A percentile compares a stretch with the other conserved stretches of the same genome.
Conservation (phyloP, 495 filamentous ascomycete genomes). For the Lasiosphaeriaceae sp. region DNA sequence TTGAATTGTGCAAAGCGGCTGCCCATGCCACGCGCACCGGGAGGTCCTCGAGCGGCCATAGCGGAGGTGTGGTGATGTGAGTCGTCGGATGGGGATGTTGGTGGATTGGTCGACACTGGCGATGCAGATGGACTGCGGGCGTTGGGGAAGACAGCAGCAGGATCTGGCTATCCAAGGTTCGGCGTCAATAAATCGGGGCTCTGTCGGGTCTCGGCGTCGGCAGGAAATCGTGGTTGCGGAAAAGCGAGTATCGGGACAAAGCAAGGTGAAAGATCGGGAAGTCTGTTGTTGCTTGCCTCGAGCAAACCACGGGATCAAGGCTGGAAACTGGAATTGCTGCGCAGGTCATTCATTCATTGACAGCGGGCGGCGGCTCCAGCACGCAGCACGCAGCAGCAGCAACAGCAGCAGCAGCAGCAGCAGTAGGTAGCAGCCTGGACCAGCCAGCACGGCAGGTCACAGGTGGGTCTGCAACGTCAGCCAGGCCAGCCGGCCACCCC, state of each 20-base stretch:
- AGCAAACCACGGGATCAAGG: slow-evolving; percentile 21
- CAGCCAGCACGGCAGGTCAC: no score
- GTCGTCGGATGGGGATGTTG: background rate
- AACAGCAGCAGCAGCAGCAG: background rate
- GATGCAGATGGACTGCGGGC: background rate
- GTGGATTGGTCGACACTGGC: background rate
- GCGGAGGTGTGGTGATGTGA: slow-evolving; percentile 15
- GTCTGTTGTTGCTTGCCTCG: slow-evolving; percentile 5
- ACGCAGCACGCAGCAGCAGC: background rate
- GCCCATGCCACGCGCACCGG: slow-evolving; percentile 65
- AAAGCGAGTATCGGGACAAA: background rate
- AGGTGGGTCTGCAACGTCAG: slow-evolving; percentile 17
- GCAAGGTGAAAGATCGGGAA: background rate
- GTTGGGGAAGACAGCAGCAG: background rate
- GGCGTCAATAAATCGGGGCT: background rate
- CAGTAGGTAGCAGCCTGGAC: background rate
- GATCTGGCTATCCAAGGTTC: background rate
- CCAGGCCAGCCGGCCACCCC: slow-evolving; percentile 7
- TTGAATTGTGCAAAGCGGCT: slow-evolving; percentile 97
- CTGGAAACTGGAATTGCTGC: slow-evolving; percentile 13
- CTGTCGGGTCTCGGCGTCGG: background rate
- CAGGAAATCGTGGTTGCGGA: background rate
- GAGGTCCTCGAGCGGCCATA: slow-evolving; percentile 79
- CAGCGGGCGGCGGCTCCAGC: background rate
- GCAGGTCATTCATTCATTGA: slow-evolving; percentile 11